These are phyloP conservation scores for Myrmaecium sp. DNA, from an alignment of 2,329 filamentous ascomycete genomes.

Conservation along the genomic window DNA sequence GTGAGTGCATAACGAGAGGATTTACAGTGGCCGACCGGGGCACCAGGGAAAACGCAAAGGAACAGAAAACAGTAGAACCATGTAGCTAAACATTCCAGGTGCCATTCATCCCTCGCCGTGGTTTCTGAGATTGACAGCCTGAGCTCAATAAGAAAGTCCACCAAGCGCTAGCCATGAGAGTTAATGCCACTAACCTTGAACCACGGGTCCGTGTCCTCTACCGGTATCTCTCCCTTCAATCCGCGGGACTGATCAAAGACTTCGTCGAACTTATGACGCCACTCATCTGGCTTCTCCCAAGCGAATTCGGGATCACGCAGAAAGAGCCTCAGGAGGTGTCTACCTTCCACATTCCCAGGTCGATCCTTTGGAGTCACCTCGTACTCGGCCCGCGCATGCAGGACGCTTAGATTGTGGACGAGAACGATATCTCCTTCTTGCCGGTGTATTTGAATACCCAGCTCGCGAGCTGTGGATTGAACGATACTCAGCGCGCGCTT, in stretches of 20 bases:
- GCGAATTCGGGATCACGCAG: slow-evolving; percentile 16
- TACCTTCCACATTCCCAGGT: slow-evolving; percentile 13
- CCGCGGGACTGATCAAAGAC: slow-evolving; percentile 16
- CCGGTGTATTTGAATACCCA: slow-evolving; percentile 16
- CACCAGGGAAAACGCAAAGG: too few relatives aligned
- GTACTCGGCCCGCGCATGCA: slow-evolving; percentile 20
- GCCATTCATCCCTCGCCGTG: neutral
- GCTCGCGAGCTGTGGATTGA: slow-evolving; percentile 13
- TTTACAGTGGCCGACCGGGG: too few relatives aligned
- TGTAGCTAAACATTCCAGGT: slow-evolving; percentile 5
- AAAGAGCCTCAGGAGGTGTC: slow-evolving; percentile 21
- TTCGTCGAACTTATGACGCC: slow-evolving; percentile 14
- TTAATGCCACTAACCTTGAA: slow-evolving; percentile 21
- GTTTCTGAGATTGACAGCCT: neutral
- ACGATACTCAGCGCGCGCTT: slow-evolving; percentile 14
- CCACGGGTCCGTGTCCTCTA: slow-evolving; percentile 19
- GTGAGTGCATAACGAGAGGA: too few relatives aligned
- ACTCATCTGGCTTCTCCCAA: slow-evolving; percentile 16
- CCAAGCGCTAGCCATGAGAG: slow-evolving; percentile 15
- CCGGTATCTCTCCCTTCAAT: slow-evolving; percentile 14
- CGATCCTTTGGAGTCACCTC: slow-evolving; percentile 7
- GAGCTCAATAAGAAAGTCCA: neutral
- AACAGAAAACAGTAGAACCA: slow-evolving; percentile 5
- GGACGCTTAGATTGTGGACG: slow-evolving; percentile 19
- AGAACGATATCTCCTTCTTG: slow-evolving; percentile 19